These are phyloP conservation scores for Lasiosphaeria miniovina DNA, from an alignment of 495 filamentous ascomycete species.

Conservation along the genomic window DNA sequence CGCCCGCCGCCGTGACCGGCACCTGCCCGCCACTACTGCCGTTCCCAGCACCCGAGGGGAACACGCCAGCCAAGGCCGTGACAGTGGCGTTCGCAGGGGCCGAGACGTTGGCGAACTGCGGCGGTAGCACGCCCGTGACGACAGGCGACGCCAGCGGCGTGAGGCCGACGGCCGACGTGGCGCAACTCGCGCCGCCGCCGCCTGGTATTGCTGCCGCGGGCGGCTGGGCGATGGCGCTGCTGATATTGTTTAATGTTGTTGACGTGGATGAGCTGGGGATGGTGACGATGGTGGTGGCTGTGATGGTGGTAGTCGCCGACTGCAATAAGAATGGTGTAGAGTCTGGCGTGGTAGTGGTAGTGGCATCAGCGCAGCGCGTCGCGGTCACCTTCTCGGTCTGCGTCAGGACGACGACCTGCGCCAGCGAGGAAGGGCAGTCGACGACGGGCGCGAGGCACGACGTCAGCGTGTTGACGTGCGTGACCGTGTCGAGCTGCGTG, in stretches of 20 bases:
- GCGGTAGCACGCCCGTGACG: neutral
- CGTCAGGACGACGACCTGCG: conserved; percentile 23
- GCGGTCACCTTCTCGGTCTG: conserved; percentile 13
- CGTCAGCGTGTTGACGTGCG: conserved; percentile 19
- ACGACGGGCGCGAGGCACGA: conserved; percentile 21
- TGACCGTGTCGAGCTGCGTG: conserved; percentile 17
- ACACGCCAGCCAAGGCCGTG: neutral
- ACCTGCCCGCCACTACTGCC: too few relatives aligned
- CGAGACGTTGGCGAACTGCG: conserved; percentile 2
- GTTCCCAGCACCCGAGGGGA: too few relatives aligned
- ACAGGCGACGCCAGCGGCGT: conserved; percentile 4
- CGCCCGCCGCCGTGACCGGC: too few relatives aligned
- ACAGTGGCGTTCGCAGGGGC: conserved; percentile 4
- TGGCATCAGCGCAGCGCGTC: conserved; percentile 14
- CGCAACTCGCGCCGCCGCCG: neutral
- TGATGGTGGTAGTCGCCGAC: too few relatives aligned
- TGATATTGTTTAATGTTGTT: too few relatives aligned
- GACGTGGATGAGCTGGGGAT: too few relatives aligned
- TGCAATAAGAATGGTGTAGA: neutral
- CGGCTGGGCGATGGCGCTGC: too few relatives aligned
- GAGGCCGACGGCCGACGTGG: neutral
- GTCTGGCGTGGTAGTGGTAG: neutral
- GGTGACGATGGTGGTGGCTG: too few relatives aligned
- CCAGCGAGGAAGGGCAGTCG: conserved; percentile 27
- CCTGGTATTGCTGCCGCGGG: too few relatives aligned